Base-by-base conservation (phyloP, 2,329 filamentous ascomycete genomes). In the Lizonia empirigonia region DNA sequence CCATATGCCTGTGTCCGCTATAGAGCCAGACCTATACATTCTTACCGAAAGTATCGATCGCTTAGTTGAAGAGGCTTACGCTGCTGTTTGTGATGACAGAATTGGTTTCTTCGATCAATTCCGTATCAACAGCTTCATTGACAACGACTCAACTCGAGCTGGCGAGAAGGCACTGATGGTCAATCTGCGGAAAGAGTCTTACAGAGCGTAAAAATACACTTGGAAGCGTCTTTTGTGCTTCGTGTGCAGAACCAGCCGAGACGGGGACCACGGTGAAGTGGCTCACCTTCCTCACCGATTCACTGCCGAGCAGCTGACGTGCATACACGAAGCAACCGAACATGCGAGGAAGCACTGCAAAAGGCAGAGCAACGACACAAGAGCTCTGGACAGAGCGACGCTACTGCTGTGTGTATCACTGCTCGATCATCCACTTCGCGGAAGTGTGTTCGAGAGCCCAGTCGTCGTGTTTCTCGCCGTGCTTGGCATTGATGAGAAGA, bases 211-310 rank as follows among this genome's bases (percentile, higher is more conserved):
- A 24, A 58, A 54, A 12, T n/a, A 36, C 26, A 7, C 58, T 9
- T 62, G 46, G 57, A 56, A 60, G 37, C 33, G 38, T 10, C 54
- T 60, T 16, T 45, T 62, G 6, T 54, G 46, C 36, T 62, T 62
- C 26, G 37, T 44, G 5, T 55, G 35, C 40, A 49, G 55, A 0
- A 54, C 49, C 1, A 52, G 45, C 10, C 39, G 26, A 30, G 34
- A 18, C 16, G 24, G 16, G 8, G 4, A n/a, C n/a, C 10, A n/a
- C 12, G 13, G 16, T 29, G 26, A 29, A 29, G 26, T 13, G 26
- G n/a, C n/a, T 13, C 26, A 12, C 10, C 29, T 32, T n/a, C 29
- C n/a, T n/a, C 29, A 32, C 29, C 29, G n/a, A 16, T 16, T n/a
- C 16, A 32, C 13, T 4, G n/a, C 29, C 7, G 12, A n/a, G 13